phyloP scores from a whole-genome alignment of 495 filamentous ascomycete genomes.

The Hypoxylon intermedium region DNA sequence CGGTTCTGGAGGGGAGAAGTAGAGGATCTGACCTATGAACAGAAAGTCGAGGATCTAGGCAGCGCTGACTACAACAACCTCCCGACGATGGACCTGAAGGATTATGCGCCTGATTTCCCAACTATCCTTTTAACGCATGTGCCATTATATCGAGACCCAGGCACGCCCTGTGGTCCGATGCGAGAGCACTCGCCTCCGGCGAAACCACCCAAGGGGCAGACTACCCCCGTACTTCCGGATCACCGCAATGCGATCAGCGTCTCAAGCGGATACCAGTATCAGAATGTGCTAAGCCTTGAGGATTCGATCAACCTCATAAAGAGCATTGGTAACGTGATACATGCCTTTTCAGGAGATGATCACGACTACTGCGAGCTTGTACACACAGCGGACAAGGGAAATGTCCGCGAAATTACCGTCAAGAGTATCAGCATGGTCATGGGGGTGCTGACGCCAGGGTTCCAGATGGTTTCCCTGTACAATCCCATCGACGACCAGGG shows the following conservation, averaged over 20 bases:
- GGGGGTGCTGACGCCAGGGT: slow-evolving; percentile 91
- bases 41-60: slow-evolving; percentile 59
- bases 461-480: slow-evolving; percentile 87
- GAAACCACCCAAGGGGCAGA: slow-evolving; percentile 62
- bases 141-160: slow-evolving; percentile 79
- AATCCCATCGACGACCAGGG: slow-evolving; percentile 80
- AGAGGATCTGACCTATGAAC: slow-evolving; percentile 57
- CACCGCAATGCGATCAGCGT: slow-evolving; percentile 79
- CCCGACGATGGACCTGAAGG: slow-evolving; percentile 50
- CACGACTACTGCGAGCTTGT: slow-evolving; percentile 95
- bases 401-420: slow-evolving; percentile 87
- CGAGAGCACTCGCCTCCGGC: slow-evolving; percentile 81
- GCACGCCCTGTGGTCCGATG: slow-evolving; percentile 89
- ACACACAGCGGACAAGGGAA: slow-evolving; percentile 69
- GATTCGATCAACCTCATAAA: slow-evolving; percentile 76
- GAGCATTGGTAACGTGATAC: slow-evolving; percentile 74
- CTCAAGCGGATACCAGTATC: slow-evolving; percentile 86
- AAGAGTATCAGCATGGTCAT: slow-evolving; percentile 95
- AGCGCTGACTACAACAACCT: slow-evolving; percentile 49
- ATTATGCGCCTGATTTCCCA: slow-evolving; percentile 66
- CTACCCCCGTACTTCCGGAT: slow-evolving; percentile 66
- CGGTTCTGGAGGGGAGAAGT: slow-evolving; percentile 57
- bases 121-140: slow-evolving; percentile 90
- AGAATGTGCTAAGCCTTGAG: slow-evolving; percentile 82
- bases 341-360: slow-evolving; percentile 94